phyloP scores from a whole-genome alignment of 2,329 filamentous ascomycete species.

The Cercospora canescens region DNA sequence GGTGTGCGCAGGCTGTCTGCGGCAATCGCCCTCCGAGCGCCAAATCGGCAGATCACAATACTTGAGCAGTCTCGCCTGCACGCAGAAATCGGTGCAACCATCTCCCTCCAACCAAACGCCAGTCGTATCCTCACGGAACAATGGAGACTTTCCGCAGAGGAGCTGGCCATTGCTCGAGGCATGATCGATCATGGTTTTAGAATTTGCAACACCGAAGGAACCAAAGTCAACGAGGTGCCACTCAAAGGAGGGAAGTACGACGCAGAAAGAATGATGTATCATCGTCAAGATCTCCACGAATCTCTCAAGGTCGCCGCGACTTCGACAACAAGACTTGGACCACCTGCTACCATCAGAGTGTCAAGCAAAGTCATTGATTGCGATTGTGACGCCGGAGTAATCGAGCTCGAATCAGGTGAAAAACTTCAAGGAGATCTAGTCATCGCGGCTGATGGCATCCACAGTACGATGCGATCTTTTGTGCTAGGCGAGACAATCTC shows the following conservation, averaged over 20 bases:
- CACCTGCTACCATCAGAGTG: slow-evolving; percentile 31
- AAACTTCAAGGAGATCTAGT: slow-evolving; percentile 35
- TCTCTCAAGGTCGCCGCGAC: slow-evolving; percentile 34
- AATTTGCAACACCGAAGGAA: slow-evolving; percentile 37
- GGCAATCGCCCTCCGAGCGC: slow-evolving; percentile 39
- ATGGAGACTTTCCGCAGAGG: slow-evolving; percentile 33
- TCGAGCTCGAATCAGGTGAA: slow-evolving; percentile 39
- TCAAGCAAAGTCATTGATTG: slow-evolving; percentile 29
- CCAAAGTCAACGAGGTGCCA: slow-evolving; percentile 35
- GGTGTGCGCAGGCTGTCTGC: slow-evolving; percentile 29
- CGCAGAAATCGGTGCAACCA: slow-evolving; percentile 43
- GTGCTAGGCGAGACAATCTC: slow-evolving; percentile 27
- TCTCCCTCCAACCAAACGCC: slow-evolving; percentile 47
- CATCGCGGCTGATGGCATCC: slow-evolving; percentile 43
- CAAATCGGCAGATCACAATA: slow-evolving; percentile 36
- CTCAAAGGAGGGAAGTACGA: slow-evolving; percentile 36
- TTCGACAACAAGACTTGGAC: slow-evolving; percentile 23
- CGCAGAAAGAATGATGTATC: slow-evolving; percentile 44
- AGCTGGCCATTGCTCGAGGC: slow-evolving; percentile 34
- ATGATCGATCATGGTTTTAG: slow-evolving; percentile 41
- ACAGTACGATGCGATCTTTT: slow-evolving; percentile 26
- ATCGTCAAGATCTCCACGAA: slow-evolving; percentile 44
- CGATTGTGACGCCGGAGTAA: slow-evolving; percentile 29
- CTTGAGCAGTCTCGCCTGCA: slow-evolving; percentile 35
- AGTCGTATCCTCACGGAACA: slow-evolving; percentile 36